Conservation (phyloP, 371 early-diverging fungal species). For the Mucor circinelloides region DNA sequence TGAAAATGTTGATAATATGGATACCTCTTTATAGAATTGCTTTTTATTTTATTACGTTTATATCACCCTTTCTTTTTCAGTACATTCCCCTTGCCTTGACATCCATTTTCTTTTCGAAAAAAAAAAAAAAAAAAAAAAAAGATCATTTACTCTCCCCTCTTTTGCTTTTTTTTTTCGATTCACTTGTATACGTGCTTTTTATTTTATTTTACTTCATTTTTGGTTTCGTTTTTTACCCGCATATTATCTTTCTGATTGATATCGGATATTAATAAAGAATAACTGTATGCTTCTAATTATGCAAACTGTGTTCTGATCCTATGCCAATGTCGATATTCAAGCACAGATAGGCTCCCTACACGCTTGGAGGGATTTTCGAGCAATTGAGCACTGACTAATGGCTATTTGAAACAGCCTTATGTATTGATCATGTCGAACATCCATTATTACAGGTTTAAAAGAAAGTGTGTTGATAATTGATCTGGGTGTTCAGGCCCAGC, state of each 20-base stretch:
- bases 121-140: not conserved
- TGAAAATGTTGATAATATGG: conserved; percentile 7
- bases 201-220: not conserved
- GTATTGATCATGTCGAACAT: too few relatives aligned
- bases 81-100: not conserved
- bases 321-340: too few relatives aligned
- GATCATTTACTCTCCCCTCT: not conserved
- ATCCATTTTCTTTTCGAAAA: not conserved
- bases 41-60: not conserved
- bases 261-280: not conserved
- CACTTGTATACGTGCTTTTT: not conserved
- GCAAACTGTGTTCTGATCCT: not conserved
- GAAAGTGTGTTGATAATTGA: too few relatives aligned
- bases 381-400: too few relatives aligned
- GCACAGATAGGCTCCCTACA: too few relatives aligned
- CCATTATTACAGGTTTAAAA: too few relatives aligned
- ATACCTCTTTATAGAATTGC: conserved; percentile 17
- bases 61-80: not conserved
- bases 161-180: not conserved
- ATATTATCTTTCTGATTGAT: not conserved
- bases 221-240: not conserved
- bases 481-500: too few relatives aligned
- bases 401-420: too few relatives aligned
- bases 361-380: too few relatives aligned
- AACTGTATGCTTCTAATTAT: not conserved